phyloP scores from a whole-genome alignment of 306 rosid species.

The Alnus glutinosa region DNA sequence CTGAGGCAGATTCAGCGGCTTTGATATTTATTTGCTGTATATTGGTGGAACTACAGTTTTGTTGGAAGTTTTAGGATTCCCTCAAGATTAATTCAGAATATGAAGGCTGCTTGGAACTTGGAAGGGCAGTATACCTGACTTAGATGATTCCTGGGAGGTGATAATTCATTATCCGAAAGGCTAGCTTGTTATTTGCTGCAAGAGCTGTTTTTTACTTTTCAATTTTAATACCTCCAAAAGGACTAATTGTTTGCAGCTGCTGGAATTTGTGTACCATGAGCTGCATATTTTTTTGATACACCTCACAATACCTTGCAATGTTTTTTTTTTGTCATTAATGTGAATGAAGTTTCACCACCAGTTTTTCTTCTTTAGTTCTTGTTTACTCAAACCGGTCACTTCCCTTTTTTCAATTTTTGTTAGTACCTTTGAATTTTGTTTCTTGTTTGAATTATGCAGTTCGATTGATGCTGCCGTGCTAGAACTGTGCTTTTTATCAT shows the following conservation, averaged over 20 bases:
- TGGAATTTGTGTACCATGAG: constrained; percentile 27
- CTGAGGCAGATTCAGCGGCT: constrained; percentile 15
- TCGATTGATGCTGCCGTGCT: background rate
- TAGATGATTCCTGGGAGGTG: constrained; percentile 3
- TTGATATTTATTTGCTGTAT: constrained; percentile 17
- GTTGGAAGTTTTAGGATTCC: constrained; percentile 24
- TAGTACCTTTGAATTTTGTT: background rate
- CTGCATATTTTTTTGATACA: constrained; percentile 19
- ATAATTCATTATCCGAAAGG: background rate
- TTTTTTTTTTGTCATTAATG: constrained; percentile 5
- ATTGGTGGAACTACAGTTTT: constrained; percentile 16
- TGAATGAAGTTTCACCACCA: background rate
- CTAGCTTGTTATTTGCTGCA: background rate
- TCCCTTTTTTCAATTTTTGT: background rate
- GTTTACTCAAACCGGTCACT: background rate
- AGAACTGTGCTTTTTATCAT: no score
- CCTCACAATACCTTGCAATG: constrained; percentile 13
- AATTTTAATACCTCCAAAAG: background rate
- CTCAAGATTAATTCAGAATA: constrained; percentile 22
- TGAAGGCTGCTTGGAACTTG: constrained; percentile 30
- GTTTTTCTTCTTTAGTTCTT: background rate
- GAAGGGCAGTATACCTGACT: constrained; percentile 13
- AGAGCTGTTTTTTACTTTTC: constrained; percentile 1
- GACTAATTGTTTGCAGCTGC: constrained; percentile 15
- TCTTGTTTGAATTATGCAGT: background rate